phyloP scores from a whole-genome alignment of 208 protist species.

The Herpetomonas tarakana region DNA sequence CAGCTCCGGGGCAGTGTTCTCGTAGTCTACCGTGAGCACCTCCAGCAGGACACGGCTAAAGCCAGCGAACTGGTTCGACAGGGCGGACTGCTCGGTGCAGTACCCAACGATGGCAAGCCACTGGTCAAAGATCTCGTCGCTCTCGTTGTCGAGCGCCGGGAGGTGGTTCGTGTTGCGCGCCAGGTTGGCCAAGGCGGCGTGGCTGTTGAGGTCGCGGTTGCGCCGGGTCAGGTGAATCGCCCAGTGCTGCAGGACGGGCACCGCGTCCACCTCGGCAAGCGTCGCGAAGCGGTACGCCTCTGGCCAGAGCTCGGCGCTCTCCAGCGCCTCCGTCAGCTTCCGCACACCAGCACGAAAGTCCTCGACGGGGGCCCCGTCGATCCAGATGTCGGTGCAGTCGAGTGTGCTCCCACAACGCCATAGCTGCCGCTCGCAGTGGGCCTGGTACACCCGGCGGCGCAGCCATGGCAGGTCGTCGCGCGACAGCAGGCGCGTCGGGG shows the following conservation, averaged over 20 bases:
- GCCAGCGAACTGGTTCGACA: conserved; percentile 49
- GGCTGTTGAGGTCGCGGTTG: conserved; percentile 10
- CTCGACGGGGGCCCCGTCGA: conserved; percentile 36
- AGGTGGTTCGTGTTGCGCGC: neutral
- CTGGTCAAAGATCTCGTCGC: conserved; percentile 38
- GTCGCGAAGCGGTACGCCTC: conserved; percentile 64
- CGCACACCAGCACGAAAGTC: conserved; percentile 38
- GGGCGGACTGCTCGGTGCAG: conserved; percentile 57
- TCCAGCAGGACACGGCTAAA: conserved; percentile 44
- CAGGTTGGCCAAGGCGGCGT: neutral
- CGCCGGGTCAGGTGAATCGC: conserved; percentile 44
- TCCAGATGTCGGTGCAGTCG: conserved; percentile 78
- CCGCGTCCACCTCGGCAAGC: conserved; percentile 35
- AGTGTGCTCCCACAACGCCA: conserved; percentile 49
- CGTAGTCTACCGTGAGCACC: conserved; percentile 48
- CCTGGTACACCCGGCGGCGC: conserved; percentile 65
- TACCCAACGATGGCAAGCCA: conserved; percentile 43
- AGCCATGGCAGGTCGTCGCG: conserved; percentile 71
- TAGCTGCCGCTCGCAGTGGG: conserved; percentile 75
- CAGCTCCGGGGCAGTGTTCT: conserved; percentile 38
- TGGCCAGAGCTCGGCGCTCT: conserved; percentile 65
- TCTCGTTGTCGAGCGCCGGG: conserved; percentile 14
- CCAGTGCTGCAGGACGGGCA: conserved; percentile 53
- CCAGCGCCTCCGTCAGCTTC: conserved; percentile 55
- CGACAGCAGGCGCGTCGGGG: conserved; percentile 29